Evolutionary conservation across 2,329 filamentous ascomycete species (phyloP).

Genomic region (Lomentospora prolificans): DNA sequence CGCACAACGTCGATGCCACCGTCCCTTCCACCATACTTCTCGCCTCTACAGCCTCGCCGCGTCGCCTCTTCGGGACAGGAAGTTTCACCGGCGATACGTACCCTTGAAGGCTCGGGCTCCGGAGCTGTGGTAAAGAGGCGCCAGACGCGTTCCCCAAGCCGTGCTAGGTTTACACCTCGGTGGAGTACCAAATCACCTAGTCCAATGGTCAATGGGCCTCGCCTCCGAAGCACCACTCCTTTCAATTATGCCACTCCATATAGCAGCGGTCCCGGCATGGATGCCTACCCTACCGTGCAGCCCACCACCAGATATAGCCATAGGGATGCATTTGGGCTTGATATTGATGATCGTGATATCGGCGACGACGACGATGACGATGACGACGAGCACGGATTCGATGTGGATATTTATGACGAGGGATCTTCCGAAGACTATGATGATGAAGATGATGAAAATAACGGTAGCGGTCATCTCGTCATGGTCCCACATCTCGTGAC

Average conservation of each 20-base stretch:
- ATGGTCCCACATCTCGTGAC: conserved; percentile 16
- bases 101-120: background rate
- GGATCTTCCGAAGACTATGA: conserved; percentile 26
- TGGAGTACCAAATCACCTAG: conserved; percentile 40
- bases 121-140: conserved; percentile 35
- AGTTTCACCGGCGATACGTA: background rate
- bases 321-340: conserved; percentile 16
- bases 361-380: conserved; percentile 18
- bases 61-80: conserved; percentile 29
- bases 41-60: conserved; percentile 32
- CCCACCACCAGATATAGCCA: background rate
- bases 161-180: conserved; percentile 43
- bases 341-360: conserved; percentile 17
- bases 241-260: conserved; percentile 69
- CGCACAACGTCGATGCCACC: conserved; percentile 45
- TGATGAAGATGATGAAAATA: conserved; percentile 19
- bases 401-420: conserved; percentile 17
- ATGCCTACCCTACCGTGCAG: conserved; percentile 20
- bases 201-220: conserved; percentile 20
- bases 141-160: conserved; percentile 48
- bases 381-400: conserved; percentile 21
- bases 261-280: conserved; percentile 47
- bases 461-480: conserved; percentile 17
- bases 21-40: conserved; percentile 24
- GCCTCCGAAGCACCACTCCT: conserved; percentile 38